Conservation (phyloP, 2,329 filamentous ascomycete genomes). For the Penicillium sp. region DNA sequence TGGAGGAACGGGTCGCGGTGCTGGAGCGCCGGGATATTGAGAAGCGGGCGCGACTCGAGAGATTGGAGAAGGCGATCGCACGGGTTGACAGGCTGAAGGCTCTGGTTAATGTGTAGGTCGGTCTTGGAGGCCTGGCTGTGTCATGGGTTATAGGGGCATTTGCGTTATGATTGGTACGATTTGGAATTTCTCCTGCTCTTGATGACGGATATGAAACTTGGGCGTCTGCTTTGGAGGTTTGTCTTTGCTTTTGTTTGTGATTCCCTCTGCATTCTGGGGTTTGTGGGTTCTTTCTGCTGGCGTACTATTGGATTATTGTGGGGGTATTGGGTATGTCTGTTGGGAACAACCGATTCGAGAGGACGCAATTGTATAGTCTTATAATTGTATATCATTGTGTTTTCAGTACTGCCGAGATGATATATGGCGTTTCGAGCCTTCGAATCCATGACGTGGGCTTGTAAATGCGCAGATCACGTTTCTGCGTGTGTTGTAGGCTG, state of each 20-base stretch:
- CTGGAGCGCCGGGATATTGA: slow-evolving; percentile 50
- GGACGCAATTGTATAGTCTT: not conserved
- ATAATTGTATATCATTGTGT: not conserved
- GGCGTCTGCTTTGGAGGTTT: slow-evolving; percentile 7
- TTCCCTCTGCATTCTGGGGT: slow-evolving; percentile 9
- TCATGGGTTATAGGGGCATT: not conserved
- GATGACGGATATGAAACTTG: slow-evolving; percentile 14
- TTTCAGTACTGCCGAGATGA: not conserved
- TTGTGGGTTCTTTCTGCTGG: not conserved
- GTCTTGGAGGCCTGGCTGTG: not conserved
- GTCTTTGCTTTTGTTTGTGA: slow-evolving; percentile 9
- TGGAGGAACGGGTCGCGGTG: slow-evolving; percentile 50
- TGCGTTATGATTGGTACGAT: slow-evolving; percentile 18
- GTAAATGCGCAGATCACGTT: not conserved
- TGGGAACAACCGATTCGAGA: not conserved
- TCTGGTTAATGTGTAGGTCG: slow-evolving; percentile 46
- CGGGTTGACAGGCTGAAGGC: slow-evolving; percentile 60
- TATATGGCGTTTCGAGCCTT: not conserved
- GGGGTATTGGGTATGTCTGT: not conserved
- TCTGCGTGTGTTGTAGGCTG: not conserved
- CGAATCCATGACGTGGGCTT: not conserved
- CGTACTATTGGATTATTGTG: not conserved
- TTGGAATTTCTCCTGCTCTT: slow-evolving; percentile 1
- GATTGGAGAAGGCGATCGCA: slow-evolving; percentile 58
- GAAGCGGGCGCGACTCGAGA: slow-evolving; percentile 55